Base-by-base conservation (phyloP, 2,329 filamentous ascomycete genomes). In the Microsporum ferrugineum region DNA sequence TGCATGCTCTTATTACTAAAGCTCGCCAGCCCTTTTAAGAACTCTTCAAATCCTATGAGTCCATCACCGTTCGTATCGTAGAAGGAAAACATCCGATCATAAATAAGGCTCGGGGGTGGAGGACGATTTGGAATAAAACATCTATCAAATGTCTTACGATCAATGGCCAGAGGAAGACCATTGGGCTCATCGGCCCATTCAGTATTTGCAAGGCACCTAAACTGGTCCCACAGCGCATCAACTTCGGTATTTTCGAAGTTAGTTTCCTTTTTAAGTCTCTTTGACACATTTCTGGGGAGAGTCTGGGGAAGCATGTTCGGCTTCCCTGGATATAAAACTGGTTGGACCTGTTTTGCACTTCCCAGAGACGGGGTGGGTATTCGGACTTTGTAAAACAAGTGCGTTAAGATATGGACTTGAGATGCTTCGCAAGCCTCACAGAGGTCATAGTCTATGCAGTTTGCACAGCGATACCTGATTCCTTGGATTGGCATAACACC, bases 201-300 rank as follows among this genome's bases (percentile, higher is more conserved):
- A 4, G 86, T 87, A 66, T 88, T 92, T 47, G 92, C 92, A 74
- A 96, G 86, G 71, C 91, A 96, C 3, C 89, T 91, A 82, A 95
- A 99, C 70, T 97, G 92, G 70, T 97, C 92, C 87, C 91, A 97
- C 47, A 95, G 84, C 5, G 91, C 92, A 74, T 97, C 92, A 4
- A 99, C 78, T 72, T 95, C 90, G 1, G 90, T 87, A 33, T 88
- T 83, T 69, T 96, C 91, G 73, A 95, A 89, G 17, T 85, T 85
- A 0, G 88, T 91, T 63, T 89, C 86, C 60, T 80, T 80, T 34
- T 84, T 84, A 60, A 91, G 79, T 62, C 85, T 85, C 59, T 84
- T 82, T 59, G 89, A 86, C 41, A 94, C 75, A 1, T 78, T 72
- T 31, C 84, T 81, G 0, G 86, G 83, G n/a, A 97, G 79, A 51